Percentiles rank a stretch among this genome's conserved stretches.
Evolutionary conservation across 371 early-diverging fungal species (phyloP).

Genomic region (Basidiobolus meristosporus): DNA sequence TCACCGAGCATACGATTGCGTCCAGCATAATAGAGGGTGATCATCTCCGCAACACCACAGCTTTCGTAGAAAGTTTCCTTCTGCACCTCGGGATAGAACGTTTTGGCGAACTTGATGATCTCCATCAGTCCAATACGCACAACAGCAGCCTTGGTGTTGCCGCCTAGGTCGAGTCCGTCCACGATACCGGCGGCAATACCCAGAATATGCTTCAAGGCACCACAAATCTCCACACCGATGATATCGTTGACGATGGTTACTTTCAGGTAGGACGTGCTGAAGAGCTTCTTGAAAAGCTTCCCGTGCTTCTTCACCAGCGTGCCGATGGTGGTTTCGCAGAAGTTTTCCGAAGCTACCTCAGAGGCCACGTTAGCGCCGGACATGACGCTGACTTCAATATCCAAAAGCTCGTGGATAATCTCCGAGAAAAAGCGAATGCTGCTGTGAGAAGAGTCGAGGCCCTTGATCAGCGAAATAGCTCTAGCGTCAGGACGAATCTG

Average conservation of each 20-base stretch:
- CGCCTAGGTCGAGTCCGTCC: conserved; percentile 56
- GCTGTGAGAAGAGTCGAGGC: conserved; percentile 54
- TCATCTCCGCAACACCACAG: conserved; percentile 86
- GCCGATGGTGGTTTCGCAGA: conserved; percentile 92
- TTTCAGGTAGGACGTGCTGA: conserved; percentile 76
- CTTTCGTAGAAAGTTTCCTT: conserved; percentile 89
- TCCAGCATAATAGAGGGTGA: conserved; percentile 93
- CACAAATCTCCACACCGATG: conserved; percentile 90
- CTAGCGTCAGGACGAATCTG: conserved; percentile 44
- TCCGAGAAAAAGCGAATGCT: conserved; percentile 75
- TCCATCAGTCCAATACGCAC: conserved; percentile 92
- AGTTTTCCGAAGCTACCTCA: conserved; percentile 86
- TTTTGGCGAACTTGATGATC: conserved; percentile 82
- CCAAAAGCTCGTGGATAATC: conserved; percentile 57
- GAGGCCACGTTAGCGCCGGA: conserved; percentile 98
- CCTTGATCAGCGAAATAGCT: conserved; percentile 92
- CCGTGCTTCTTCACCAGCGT: conserved; percentile 34
- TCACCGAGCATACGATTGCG: conserved; percentile 91
- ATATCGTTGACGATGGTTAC: conserved; percentile 72
- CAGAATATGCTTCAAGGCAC: conserved; percentile 97
- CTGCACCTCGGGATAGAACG: conserved; percentile 53
- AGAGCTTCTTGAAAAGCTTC: conserved; percentile 50
- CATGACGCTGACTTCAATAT: conserved; percentile 62
- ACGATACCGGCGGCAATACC: conserved; percentile 94
- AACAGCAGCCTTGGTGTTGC: conserved; percentile 94